These are phyloP conservation scores for Marasmius oreades DNA, from an alignment of 1,284 basidiomycete species.

Conservation along the genomic window DNA sequence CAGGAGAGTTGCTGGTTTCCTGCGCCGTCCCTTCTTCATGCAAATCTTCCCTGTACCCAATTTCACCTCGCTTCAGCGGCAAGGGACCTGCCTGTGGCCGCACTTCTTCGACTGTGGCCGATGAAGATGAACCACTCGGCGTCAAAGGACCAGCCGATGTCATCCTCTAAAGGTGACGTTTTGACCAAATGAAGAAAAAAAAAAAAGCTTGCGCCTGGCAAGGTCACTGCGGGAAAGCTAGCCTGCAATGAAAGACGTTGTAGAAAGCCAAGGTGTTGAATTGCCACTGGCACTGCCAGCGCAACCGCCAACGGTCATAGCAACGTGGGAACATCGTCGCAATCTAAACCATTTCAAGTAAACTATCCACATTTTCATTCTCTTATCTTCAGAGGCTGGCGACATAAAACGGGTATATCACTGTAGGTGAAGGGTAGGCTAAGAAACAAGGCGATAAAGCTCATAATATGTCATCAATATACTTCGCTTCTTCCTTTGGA, in stretches of 20 bases:
- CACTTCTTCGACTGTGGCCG: conserved; percentile 19
- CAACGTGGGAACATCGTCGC: no score
- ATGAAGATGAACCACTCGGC: conserved; percentile 13
- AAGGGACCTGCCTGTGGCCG: conserved; percentile 56
- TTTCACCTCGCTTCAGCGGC: conserved; percentile 62
- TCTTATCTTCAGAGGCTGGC: no score
- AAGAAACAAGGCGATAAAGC: no score
- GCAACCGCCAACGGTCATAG: no score
- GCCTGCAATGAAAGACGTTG: conserved; percentile 4
- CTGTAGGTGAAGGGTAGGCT: neutral
- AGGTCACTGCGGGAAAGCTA: conserved; percentile 12
- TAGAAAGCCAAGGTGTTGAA: neutral
- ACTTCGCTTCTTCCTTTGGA: conserved; percentile 47
- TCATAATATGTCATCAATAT: conserved; percentile 13
- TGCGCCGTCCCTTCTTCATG: conserved; percentile 24
- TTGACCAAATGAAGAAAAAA: conserved; percentile 17
- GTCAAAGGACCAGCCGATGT: conserved; percentile 11
- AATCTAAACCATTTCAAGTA: no score
- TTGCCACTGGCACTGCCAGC: no score
- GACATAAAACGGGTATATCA: no score
- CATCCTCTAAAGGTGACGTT: conserved; percentile 8
- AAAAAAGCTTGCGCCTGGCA: conserved; percentile 24
- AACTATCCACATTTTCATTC: no score
- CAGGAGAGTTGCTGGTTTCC: conserved; percentile 5
- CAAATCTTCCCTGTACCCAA: conserved; percentile 51